A percentile compares a stretch with the other conserved stretches of the same genome.
Evolutionary conservation across 2,329 filamentous ascomycete genomes (phyloP).

Genomic region (Xylaria sp.): DNA sequence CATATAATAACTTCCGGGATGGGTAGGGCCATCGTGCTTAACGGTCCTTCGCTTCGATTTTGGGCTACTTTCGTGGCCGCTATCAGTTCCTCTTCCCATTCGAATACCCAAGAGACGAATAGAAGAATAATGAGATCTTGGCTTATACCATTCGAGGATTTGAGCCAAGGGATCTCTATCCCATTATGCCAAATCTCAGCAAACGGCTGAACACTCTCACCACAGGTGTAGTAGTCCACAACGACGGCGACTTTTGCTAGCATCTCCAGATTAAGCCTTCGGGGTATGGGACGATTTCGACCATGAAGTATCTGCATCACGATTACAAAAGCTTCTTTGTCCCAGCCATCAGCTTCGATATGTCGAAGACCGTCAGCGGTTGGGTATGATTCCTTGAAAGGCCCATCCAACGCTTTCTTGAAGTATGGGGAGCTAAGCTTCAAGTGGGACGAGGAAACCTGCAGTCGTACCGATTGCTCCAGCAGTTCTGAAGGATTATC

Average conservation of each 20-base stretch:
- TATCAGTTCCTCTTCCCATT: constrained; percentile 9
- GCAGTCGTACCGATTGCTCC: not conserved
- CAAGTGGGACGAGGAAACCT: constrained; percentile 21
- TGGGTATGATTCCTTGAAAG: constrained; percentile 6
- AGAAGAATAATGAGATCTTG: constrained; percentile 7
- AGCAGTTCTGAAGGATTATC: not conserved
- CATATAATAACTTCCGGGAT: constrained; percentile 9
- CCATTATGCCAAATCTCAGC: constrained; percentile 13
- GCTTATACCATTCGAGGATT: not conserved
- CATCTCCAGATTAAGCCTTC: not conserved
- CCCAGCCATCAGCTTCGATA: constrained; percentile 15
- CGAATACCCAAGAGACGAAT: constrained; percentile 15
- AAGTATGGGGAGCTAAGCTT: constrained; percentile 23
- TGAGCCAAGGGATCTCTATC: not conserved
- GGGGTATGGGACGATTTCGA: not conserved
- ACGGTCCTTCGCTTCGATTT: constrained; percentile 1
- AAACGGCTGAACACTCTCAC: constrained; percentile 11
- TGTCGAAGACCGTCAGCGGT: constrained; percentile 1
- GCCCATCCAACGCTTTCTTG: constrained; percentile 12
- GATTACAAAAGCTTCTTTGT: constrained; percentile 12
- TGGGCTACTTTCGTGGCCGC: not conserved
- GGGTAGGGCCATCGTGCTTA: constrained; percentile 12
- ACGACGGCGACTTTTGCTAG: constrained; percentile 20
- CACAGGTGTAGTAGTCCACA: constrained; percentile 20
- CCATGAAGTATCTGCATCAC: constrained; percentile 20